Conservation (phyloP, 2,329 filamentous ascomycete species). For the Microcyclosporella mali region DNA sequence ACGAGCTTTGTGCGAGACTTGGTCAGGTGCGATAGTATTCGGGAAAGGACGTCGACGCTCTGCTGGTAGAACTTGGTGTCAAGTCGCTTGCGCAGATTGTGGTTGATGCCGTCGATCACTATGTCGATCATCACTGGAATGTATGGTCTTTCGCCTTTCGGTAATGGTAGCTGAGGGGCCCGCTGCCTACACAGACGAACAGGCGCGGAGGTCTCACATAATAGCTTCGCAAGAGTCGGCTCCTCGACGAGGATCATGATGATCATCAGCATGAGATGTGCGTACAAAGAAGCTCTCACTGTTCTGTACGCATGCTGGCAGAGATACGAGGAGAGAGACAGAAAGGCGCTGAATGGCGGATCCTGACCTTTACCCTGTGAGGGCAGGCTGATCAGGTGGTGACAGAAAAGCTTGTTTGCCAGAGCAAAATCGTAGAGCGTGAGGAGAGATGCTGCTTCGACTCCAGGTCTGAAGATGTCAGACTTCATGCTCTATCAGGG, state of each 20-base stretch:
- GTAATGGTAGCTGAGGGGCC: constrained; percentile 73
- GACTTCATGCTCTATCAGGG: constrained; percentile 5
- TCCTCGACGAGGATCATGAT: constrained; percentile 85
- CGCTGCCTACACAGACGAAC: constrained; percentile 86
- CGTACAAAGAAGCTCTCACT: constrained; percentile 69
- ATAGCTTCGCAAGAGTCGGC: constrained; percentile 68
- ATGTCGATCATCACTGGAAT: constrained; percentile 75
- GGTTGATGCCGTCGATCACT: constrained; percentile 84
- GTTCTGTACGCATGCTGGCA: constrained; percentile 90
- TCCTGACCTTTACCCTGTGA: constrained; percentile 29
- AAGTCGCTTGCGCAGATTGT: constrained; percentile 80
- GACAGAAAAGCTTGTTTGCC: constrained; percentile 91
- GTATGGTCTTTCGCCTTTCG: constrained; percentile 63
- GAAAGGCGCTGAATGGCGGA: constrained; percentile 64
- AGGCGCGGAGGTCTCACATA: constrained; percentile 69
- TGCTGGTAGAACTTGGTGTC: constrained; percentile 68
- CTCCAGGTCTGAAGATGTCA: constrained; percentile 57
- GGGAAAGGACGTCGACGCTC: constrained; percentile 72
- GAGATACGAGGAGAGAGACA: constrained; percentile 87
- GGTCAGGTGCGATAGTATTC: constrained; percentile 77
- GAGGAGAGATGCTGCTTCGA: constrained; percentile 72
- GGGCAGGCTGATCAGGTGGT: constrained; percentile 61
- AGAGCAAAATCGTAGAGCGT: constrained; percentile 89
- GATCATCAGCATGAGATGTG: constrained; percentile 77
- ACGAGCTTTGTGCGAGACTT: constrained; percentile 70